A percentile compares a stretch with the other conserved stretches of the same genome.
These are phyloP conservation scores for Reticulascus tulasneorum DNA, from an alignment of 2,329 filamentous ascomycete species.

Conservation along the genomic window DNA sequence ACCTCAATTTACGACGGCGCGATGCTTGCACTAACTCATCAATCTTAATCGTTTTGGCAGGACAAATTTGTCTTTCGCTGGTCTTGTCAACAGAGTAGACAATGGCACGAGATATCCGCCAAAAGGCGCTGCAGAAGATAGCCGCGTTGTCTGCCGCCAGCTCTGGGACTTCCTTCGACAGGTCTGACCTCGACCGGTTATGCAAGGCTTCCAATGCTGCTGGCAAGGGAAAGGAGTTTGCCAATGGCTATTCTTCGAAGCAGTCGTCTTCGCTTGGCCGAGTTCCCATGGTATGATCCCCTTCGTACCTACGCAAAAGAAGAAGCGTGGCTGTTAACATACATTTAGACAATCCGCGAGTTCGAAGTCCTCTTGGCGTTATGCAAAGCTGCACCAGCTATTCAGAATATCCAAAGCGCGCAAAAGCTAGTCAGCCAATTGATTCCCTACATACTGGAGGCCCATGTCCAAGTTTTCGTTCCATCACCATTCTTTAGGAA, in stretches of 20 bases:
- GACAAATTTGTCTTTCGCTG: too few species aligned
- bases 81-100: too few species aligned
- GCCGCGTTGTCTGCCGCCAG: constrained; percentile 57
- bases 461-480: constrained; percentile 72
- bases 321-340: constrained; percentile 3
- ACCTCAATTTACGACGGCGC: neutral
- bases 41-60: too few species aligned
- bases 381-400: constrained; percentile 79
- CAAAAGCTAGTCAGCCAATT: constrained; percentile 76
- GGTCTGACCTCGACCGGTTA: constrained; percentile 59
- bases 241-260: constrained; percentile 45
- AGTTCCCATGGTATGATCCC: constrained; percentile 54
- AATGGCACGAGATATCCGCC: constrained; percentile 56
- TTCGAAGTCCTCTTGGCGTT: constrained; percentile 88
- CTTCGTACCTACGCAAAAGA: neutral
- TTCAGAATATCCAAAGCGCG: constrained; percentile 68
- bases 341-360: constrained; percentile 71
- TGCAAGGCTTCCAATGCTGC: constrained; percentile 54
- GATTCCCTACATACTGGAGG: constrained; percentile 79
- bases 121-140: constrained; percentile 61
- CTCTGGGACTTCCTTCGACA: constrained; percentile 51
- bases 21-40: constrained; percentile 1
- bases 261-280: constrained; percentile 41
- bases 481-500: constrained; percentile 78
- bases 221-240: constrained; percentile 32